phyloP scores from a whole-genome alignment of 805 yeast species.

The Metschnikowia shivogae region DNA sequence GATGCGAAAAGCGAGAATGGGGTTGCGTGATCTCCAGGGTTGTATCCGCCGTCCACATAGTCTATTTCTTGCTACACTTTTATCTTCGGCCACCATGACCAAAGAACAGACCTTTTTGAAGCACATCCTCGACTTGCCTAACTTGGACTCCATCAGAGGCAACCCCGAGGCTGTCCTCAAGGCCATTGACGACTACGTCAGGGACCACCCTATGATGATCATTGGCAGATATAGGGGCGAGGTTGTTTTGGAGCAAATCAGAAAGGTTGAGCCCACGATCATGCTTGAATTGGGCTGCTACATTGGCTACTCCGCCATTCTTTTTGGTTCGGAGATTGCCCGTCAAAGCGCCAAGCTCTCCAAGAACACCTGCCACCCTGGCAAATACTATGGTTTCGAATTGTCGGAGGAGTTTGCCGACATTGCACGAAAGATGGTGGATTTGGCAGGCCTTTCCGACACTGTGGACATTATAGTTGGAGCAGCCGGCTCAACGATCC shows the following conservation, averaged over 20 bases:
- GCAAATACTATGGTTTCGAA: conserved; percentile 34
- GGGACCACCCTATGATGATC: conserved; percentile 23
- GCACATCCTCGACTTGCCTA: conserved; percentile 22
- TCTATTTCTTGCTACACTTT: neutral
- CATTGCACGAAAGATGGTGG: conserved; percentile 26
- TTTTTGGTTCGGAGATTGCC: conserved; percentile 26
- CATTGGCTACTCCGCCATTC: conserved; percentile 36
- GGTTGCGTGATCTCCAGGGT: conserved; percentile 5
- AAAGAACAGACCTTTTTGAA: conserved; percentile 27
- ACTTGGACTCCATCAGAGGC: conserved; percentile 22
- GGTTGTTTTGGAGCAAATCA: conserved; percentile 22
- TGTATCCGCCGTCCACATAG: neutral
- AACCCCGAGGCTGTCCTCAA: conserved; percentile 30
- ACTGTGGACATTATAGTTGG: conserved; percentile 33
- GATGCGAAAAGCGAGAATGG: conserved; percentile 3
- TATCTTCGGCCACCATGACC: neutral
- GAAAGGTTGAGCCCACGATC: conserved; percentile 20
- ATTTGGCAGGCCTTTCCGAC: conserved; percentile 30
- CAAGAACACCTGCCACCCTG: conserved; percentile 11
- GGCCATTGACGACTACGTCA: conserved; percentile 26
- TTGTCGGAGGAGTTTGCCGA: conserved; percentile 27
- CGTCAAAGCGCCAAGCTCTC: conserved; percentile 14
- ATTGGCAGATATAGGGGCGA: conserved; percentile 31
- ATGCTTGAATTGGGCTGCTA: conserved; percentile 34
- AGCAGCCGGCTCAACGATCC: conserved; percentile 26